A percentile compares a stretch with the other conserved stretches of the same genome.
phyloP scores from a whole-genome alignment of 768 basidiomycete genomes.

The Pisolithus sp. region DNA sequence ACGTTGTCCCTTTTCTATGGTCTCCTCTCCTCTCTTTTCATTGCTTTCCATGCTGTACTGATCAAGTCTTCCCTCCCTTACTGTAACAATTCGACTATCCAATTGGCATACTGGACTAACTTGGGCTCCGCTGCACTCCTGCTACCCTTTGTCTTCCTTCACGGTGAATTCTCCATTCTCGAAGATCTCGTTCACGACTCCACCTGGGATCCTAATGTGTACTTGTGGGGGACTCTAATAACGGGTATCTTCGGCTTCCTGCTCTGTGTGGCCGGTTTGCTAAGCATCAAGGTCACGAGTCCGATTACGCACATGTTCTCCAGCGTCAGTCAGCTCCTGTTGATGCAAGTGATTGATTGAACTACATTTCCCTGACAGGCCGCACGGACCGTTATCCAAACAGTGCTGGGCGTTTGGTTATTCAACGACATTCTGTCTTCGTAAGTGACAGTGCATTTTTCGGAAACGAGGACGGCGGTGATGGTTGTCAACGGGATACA shows the following conservation, averaged over 20 bases:
- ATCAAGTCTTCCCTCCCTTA: slow-evolving; percentile 65
- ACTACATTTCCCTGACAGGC: slow-evolving; percentile 39
- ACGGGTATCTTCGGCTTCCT: slow-evolving; percentile 80
- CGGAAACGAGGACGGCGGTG: neutral
- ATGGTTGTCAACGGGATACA: slow-evolving; percentile 2
- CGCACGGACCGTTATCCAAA: slow-evolving; percentile 78
- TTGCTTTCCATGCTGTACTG: slow-evolving; percentile 68
- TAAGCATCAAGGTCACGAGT: slow-evolving; percentile 78
- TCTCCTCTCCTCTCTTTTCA: slow-evolving; percentile 65
- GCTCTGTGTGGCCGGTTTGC: slow-evolving; percentile 69
- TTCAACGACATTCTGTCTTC: slow-evolving; percentile 69
- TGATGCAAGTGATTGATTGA: slow-evolving; percentile 2
- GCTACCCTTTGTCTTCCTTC: slow-evolving; percentile 54
- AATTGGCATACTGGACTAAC: slow-evolving; percentile 78
- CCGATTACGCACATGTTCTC: slow-evolving; percentile 86
- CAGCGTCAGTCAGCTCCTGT: slow-evolving; percentile 40
- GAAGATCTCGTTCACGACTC: slow-evolving; percentile 31
- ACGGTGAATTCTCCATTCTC: slow-evolving; percentile 45
- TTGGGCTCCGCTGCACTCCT: slow-evolving; percentile 59
- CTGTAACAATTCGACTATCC: slow-evolving; percentile 65
- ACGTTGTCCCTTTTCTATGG: slow-evolving; percentile 62
- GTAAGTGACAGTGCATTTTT: slow-evolving; percentile 37
- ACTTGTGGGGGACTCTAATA: slow-evolving; percentile 57
- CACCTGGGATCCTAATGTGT: slow-evolving; percentile 47
- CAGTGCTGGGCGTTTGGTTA: slow-evolving; percentile 68